Base-by-base conservation (phyloP, 1,284 basidiomycete species). In the Malassezia brasiliensis region DNA sequence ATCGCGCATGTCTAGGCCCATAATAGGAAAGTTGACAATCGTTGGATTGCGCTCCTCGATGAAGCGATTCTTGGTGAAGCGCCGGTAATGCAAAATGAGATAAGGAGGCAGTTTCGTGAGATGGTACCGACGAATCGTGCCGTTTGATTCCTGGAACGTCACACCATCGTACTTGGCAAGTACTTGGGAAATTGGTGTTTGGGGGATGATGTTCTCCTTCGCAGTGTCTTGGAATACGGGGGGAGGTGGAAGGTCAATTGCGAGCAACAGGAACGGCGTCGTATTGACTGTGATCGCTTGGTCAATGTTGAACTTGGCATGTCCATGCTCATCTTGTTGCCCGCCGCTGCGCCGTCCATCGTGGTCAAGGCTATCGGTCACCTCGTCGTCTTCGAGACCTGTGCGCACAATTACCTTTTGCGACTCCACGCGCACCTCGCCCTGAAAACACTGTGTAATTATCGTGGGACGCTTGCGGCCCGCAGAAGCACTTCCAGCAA, bases 31-130 rank as follows among this genome's bases (percentile, higher is more conserved):
- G 72, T 94, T 96, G 66, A 99, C 88, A 59, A 98, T 91, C 1
- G 94, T 99, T 2, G 91, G 91, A 72, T 99, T 98, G 76, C 96
- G 93, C 77, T 98, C 93, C 76, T 96, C 93, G 1, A 96, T 89
- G 69, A 99, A 96, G 50, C 82, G 82, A 76, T 98, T 99, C 76
- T 89, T 94, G n/a, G 89, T 94, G 77, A 98, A 99, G 31, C 94
- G 83, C 72, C 93, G 96, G 79, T 87, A 93, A 75, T 96, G 89
- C 22, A 96, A 79, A 65, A 98, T 87, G 64, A 99, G 83, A 74
- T 91, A 96, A 39, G 82, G 88, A 19, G 94, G 94, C 53, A 98
- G 79, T 20, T 81, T 80, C 59, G 86, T 85, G 63, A 93, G 85
- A 75, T 94, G 90, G 78, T 86, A 96, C 41, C 90, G 81, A 66